Evolutionary conservation across 768 basidiomycete species (phyloP).

Genomic region (Termitomyces sp.): DNA sequence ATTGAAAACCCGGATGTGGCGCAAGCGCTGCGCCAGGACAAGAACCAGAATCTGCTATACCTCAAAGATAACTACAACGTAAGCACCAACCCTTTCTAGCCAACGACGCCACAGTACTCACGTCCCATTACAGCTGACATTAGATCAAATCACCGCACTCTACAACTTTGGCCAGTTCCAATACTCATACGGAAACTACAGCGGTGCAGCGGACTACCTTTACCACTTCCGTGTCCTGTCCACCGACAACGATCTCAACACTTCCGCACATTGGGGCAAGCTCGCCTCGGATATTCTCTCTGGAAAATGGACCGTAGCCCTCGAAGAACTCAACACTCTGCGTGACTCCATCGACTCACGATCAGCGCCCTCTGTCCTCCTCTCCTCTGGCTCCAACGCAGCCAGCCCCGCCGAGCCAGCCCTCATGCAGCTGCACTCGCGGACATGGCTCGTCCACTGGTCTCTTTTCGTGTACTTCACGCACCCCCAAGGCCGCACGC

Average conservation of each 20-base stretch:
- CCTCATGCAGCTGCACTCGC: conserved; percentile 83
- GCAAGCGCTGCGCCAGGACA: conserved; percentile 90
- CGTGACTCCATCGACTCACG: conserved; percentile 88
- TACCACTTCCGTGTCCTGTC: conserved; percentile 99
- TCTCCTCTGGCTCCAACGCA: conserved; percentile 25
- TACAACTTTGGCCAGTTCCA: conserved; percentile 99
- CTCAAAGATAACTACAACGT: conserved; percentile 91
- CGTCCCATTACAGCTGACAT: conserved; percentile 57
- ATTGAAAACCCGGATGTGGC: conserved; percentile 97
- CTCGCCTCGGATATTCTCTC: conserved; percentile 94
- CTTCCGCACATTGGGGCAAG: conserved; percentile 98
- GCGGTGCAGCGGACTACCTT: conserved; percentile 92
- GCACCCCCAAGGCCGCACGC: conserved; percentile 84
- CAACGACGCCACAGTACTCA: not conserved
- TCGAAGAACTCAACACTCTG: conserved; percentile 93
- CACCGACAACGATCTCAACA: conserved; percentile 87
- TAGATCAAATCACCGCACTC: conserved; percentile 91
- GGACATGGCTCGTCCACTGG: conserved; percentile 98
- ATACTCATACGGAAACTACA: conserved; percentile 98
- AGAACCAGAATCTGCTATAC: conserved; percentile 92
- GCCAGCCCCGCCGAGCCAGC: conserved; percentile 54
- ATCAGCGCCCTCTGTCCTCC: conserved; percentile 43
- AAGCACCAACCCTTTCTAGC: conserved; percentile 18
- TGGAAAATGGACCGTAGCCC: conserved; percentile 91
- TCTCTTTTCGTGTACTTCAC: conserved; percentile 98